Conservation (phyloP, 805 yeast species). For the Candida tibetensis region DNA sequence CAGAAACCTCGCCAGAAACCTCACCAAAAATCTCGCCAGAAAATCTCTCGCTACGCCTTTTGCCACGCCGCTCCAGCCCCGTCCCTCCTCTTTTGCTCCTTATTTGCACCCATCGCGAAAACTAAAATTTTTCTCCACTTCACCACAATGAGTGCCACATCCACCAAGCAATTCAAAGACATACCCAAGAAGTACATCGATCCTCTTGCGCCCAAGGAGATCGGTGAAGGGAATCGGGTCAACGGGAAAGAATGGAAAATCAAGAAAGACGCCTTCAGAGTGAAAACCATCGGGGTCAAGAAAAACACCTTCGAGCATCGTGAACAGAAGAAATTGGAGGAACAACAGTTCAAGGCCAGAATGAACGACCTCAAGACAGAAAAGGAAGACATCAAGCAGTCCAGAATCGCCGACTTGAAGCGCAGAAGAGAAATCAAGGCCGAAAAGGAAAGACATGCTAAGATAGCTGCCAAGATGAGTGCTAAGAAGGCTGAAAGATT, state of each 20-base stretch:
- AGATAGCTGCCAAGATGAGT: slow-evolving; percentile 82
- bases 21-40: too few relatives aligned
- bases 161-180: slow-evolving; percentile 26
- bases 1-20: too few relatives aligned
- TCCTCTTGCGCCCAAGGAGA: slow-evolving; percentile 32
- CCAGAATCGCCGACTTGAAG: slow-evolving; percentile 55
- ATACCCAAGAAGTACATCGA: slow-evolving; percentile 36
- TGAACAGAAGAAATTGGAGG: slow-evolving; percentile 62
- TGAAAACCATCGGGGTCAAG: slow-evolving; percentile 56
- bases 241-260: slow-evolving; percentile 74
- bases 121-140: not conserved
- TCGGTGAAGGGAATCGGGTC: slow-evolving; percentile 48
- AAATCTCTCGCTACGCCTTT: too few relatives aligned
- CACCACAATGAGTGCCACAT: slow-evolving; percentile 12
- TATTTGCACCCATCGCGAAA: not conserved
- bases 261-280: slow-evolving; percentile 64
- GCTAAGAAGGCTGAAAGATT: slow-evolving; percentile 88
- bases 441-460: slow-evolving; percentile 85
- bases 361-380: slow-evolving; percentile 75
- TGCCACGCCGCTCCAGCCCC: too few relatives aligned
- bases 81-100: too few relatives aligned
- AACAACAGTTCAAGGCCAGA: slow-evolving; percentile 64
- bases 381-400: slow-evolving; percentile 58
- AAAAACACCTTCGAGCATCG: slow-evolving; percentile 61
- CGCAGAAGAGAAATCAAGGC: slow-evolving; percentile 78